Base-by-base conservation (phyloP, 1,284 basidiomycete species). In the Neolentinus lepideus region DNA sequence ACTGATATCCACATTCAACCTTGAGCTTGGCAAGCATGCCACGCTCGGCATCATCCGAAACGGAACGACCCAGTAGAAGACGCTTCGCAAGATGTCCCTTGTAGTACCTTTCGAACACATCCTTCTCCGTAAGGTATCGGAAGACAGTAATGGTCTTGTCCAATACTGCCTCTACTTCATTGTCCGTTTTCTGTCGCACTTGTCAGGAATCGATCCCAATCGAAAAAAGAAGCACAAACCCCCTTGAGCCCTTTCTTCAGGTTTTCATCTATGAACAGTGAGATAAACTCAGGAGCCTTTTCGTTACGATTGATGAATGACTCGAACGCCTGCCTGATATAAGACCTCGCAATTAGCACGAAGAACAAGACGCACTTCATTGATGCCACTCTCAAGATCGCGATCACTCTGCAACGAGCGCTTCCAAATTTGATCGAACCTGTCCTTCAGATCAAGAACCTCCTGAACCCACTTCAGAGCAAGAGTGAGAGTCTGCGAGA, bases 1-100 rank as follows among this genome's bases (percentile, higher is more conserved):
- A 99, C 66, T 96, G 93, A 66, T 91, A 92, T 8, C 97, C 97
- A 64, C 91, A 93, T 71, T 99, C 95, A 38, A 98, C 80, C 75
- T 99, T 99, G 67, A 99, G 85, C 73, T 98, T 99, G 53, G 94
- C 90, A 12, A 99, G 83, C 96, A 99, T 98, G 56, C 92, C 93
- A 53, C 92, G 87, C 69, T 99, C 97, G 1, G 97, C 96, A 69
- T 99, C 97, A 66, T 99, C 97, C 1, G 93, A 96, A 1, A 95
- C 88, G 27, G 92, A 96, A 19, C 94, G 85, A 11, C 84, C 85
- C 46, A 85, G 82, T 27, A 99, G 79, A 9, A 99, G 75, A 43
- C 97, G 90, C 67, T 95, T 94, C 10, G 96, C 92, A 19, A 99
- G 84, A 68, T 99, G 97, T 22, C 81, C 81, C 73, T 99, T 99